Evolutionary conservation across 1,139 yeast species (phyloP).

Genomic region (Debaryomyces sp.): DNA sequence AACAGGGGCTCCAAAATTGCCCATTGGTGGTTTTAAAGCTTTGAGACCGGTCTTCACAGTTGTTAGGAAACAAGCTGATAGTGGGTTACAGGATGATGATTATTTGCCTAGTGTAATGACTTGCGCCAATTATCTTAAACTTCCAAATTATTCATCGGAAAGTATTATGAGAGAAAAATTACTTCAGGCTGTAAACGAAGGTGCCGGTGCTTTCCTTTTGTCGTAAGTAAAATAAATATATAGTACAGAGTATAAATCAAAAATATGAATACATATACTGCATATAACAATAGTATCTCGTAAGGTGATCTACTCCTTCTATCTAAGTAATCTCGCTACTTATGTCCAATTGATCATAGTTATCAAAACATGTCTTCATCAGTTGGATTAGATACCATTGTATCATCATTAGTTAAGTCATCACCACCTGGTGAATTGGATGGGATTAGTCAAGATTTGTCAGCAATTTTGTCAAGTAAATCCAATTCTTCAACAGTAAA

Average conservation of each 20-base stretch:
- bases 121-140: slow-evolving; percentile 89
- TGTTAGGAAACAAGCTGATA: slow-evolving; percentile 79
- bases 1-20: slow-evolving; percentile 92
- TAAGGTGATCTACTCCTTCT: not conserved
- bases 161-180: slow-evolving; percentile 62
- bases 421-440: slow-evolving; percentile 48
- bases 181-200: slow-evolving; percentile 77
- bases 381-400: slow-evolving; percentile 28
- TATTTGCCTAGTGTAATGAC: slow-evolving; percentile 98
- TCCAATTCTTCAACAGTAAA: slow-evolving; percentile 25
- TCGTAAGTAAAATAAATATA: slow-evolving; percentile 40
- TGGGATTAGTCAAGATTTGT: slow-evolving; percentile 31
- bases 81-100: slow-evolving; percentile 68
- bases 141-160: slow-evolving; percentile 76
- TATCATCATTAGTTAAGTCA: slow-evolving; percentile 36
- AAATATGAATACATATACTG: not conserved
- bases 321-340: slow-evolving; percentile 60
- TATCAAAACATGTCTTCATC: slow-evolving; percentile 16
- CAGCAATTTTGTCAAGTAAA: slow-evolving; percentile 24
- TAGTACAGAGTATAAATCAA: not conserved
- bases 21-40: slow-evolving; percentile 91
- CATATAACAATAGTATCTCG: not conserved
- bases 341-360: not conserved
- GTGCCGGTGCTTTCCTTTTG: slow-evolving; percentile 84
- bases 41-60: slow-evolving; percentile 84